These are phyloP conservation scores for Tetracentron sinense DNA, from an alignment of 164 flowering plant genomes.

Conservation along the genomic window DNA sequence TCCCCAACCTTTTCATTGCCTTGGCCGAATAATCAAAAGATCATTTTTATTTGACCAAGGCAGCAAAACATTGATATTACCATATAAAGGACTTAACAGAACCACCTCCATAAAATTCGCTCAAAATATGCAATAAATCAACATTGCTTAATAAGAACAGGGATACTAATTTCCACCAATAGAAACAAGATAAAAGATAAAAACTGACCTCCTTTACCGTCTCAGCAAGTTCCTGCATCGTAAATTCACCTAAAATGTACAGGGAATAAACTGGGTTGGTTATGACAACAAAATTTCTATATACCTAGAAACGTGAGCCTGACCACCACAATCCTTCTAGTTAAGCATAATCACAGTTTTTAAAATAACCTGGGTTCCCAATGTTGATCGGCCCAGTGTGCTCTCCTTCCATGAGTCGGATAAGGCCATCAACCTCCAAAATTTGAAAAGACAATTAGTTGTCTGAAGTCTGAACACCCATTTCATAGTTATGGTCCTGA, in stretches of 20 bases:
- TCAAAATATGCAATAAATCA: not conserved
- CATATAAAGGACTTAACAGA: too few relatives aligned
- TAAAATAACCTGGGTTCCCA: constrained; percentile 65
- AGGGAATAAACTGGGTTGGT: not conserved
- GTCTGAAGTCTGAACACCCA: not conserved
- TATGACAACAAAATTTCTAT: not conserved
- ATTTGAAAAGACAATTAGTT: not conserved
- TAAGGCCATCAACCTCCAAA: constrained; percentile 72
- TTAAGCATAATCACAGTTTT: not conserved
- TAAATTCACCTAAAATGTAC: constrained; percentile 57
- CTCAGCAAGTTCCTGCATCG: constrained; percentile 73
- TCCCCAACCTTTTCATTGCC: too few relatives aligned
- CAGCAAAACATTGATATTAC: too few relatives aligned
- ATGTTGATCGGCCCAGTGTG: constrained; percentile 76
- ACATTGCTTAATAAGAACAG: not conserved
- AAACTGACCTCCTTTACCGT: constrained; percentile 65
- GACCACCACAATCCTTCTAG: not conserved
- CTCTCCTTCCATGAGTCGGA: constrained; percentile 79
- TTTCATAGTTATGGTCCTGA: not conserved
- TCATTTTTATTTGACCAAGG: too few relatives aligned
- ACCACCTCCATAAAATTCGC: not conserved
- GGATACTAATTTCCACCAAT: not conserved
- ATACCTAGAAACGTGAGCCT: too few relatives aligned
- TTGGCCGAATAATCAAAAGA: too few relatives aligned
- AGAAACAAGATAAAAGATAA: not conserved